A percentile compares a stretch with the other conserved stretches of the same genome.
Conservation (phyloP, 495 filamentous ascomycete genomes). For the Neurospora tetrasperma region DNA sequence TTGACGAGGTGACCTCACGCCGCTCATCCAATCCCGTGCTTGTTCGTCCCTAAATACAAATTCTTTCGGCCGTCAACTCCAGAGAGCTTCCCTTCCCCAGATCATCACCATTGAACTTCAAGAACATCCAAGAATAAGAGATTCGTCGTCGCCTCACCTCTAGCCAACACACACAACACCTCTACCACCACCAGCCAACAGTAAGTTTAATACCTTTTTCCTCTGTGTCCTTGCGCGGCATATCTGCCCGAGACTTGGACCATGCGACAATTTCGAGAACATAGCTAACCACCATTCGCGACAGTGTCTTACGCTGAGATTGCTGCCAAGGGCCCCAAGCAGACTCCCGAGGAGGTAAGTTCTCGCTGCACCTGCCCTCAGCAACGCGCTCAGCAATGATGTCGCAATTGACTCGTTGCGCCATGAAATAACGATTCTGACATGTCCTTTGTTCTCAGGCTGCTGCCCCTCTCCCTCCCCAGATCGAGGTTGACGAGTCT, state of each 20-base stretch:
- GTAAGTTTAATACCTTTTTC: not conserved
- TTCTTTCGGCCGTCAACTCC: not conserved
- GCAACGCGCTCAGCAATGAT: not conserved
- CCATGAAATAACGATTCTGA: not conserved
- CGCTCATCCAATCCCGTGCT: not conserved
- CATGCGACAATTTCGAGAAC: not conserved
- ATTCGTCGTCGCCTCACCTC: not conserved
- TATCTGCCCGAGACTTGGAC: not conserved
- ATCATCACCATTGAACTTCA: not conserved
- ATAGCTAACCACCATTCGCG: not conserved
- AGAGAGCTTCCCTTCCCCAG: not conserved
- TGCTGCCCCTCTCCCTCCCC: conserved; percentile 55
- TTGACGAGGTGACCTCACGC: not conserved
- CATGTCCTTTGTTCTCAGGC: conserved; percentile 21
- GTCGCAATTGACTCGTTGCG: not conserved
- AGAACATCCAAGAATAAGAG: not conserved
- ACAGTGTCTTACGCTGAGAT: conserved; percentile 70
- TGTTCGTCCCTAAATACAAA: conserved; percentile 1
- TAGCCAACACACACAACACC: not conserved
- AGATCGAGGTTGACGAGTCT: conserved; percentile 49
- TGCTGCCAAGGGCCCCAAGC: conserved; percentile 62
- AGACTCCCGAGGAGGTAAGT: conserved; percentile 59
- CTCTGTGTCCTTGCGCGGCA: not conserved
- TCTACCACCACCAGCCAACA: conserved; percentile 4
- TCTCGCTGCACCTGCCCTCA: not conserved